Conservation (phyloP, 768 basidiomycete species). For the Tephrocybe sp. region DNA sequence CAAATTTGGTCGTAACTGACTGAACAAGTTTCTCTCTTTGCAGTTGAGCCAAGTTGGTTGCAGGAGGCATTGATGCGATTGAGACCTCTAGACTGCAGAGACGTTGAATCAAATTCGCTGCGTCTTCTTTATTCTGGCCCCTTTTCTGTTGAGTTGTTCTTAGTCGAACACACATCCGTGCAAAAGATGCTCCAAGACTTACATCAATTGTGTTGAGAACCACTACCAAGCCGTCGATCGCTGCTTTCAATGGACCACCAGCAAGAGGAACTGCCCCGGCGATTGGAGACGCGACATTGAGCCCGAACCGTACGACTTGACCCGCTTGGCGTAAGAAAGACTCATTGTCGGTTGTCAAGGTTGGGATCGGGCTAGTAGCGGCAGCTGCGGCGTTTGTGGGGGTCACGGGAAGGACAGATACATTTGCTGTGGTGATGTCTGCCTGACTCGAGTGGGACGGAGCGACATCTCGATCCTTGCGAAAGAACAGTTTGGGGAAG, state of each 20-base stretch:
- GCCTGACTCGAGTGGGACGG: not conserved
- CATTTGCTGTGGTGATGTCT: not conserved
- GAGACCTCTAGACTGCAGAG: not conserved
- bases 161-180: not conserved
- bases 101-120: not conserved
- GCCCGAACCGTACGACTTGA: not conserved
- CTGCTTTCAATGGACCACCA: not conserved
- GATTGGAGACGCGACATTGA: not conserved
- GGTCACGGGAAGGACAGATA: not conserved
- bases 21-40: not conserved
- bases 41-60: not conserved
- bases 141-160: not conserved
- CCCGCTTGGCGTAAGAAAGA: not conserved
- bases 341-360: not conserved
- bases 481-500: not conserved
- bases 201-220: not conserved
- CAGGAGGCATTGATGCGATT: not conserved
- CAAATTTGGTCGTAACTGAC: not conserved
- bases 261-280: not conserved
- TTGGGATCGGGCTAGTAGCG: not conserved
- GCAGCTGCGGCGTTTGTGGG: not conserved
- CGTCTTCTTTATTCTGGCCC: not conserved
- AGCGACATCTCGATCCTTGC: not conserved
- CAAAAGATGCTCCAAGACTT: not conserved
- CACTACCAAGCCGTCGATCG: not conserved